Evolutionary conservation across 1,139 yeast species (phyloP), one percentile per base, ranked within the genome.

Genomic region (Scheffersomyces titani): DNA sequence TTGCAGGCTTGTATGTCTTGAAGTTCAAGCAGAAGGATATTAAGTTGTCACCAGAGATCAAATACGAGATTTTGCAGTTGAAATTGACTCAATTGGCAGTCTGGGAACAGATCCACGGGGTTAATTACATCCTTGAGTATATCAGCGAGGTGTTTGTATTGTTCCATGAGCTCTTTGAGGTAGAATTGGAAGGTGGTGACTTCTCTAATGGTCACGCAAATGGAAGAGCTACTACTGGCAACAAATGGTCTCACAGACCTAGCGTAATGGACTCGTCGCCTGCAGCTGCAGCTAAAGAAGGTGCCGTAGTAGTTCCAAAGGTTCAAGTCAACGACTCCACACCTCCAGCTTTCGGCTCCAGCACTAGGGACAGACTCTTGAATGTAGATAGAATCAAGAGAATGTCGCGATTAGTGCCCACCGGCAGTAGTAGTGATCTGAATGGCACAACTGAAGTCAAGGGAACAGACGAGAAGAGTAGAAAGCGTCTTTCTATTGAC

Each of bases 31-130:
- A 74, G 54, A 65, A 65, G 44, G 73, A 70, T 52, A 61, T 67
- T 11, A 68, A 65, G 53, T 53, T 79, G n/a, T 63, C 78, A 6
- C 57, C 68, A 5, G 70, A 71, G 50, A 78, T 80, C 55, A 87
- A 84, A 65, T 77, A 81, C 64, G 85, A 84, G 59, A 84, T 88
- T 49, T 69, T 92, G 40, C 92, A 90, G 67, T 76, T 92, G 66
- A 90, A 90, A 65, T 78, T 90, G 70, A 88, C 97, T 0, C 92
- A 89, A 63, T 73, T 92, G 53, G 88, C 93, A 2, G 77, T 92
- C 18, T 75, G 86, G 57, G 96, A 91, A 66, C 81, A 86, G 7
- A 74, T 82, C 9, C 78, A 86, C 57, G 94, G 92, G 3, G 75
- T 82, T 0, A 79, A 81, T 40, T 84, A 82, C 52, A 86, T 92